Evolutionary conservation across 495 filamentous ascomycete genomes (phyloP), one percentile per base, ranked within the genome.

Genomic region (Podospora anserina): DNA sequence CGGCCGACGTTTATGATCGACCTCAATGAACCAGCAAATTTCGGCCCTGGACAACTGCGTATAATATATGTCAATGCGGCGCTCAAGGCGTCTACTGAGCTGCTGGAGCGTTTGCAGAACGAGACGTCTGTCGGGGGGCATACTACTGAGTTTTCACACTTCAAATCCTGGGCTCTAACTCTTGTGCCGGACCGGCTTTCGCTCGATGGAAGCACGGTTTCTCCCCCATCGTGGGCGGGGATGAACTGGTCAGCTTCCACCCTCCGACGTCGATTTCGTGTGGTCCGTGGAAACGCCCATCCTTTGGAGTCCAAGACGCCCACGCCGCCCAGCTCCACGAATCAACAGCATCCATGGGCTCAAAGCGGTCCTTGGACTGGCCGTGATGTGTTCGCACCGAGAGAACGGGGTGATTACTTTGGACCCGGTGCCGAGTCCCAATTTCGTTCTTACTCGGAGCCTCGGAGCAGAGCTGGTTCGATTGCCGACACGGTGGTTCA

Each of bases 1-100:
- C 78, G 89, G 27, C 89, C 88, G 23, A 89, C 88, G 6, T 91
- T 92, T 70, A 82, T 91, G 64, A 77, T 91, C 18, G 89, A 92
- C 68, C 77, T 90, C 9, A 80, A 75, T 34, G 85, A 88, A 67
- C 68, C 79, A 5, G 71, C 74, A n/a, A 87, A 87, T 72, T 84
- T 74, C 68, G 78, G 72, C 32, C 78, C 86, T 3, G 85, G 82
- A 0, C 77, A 81, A 23, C 75, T 91, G 23, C 79, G 82, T 18
- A 79, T 89, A 7, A 58, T 89, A 0, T 91, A 86, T 75, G 82
- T 84, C 2, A 92, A 91, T 71, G 78, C 82, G 26, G 79, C 86
- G 1, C 76, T 92, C 56, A 83, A 85, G 63, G 77, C 80, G 1
- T 79, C 80, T 28, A 75, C 77, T 26, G 71, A 73, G 9, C 69